These are phyloP conservation scores for Trichothecium sympodiale DNA, from an alignment of 2,329 filamentous ascomycete genomes.

Conservation along the genomic window DNA sequence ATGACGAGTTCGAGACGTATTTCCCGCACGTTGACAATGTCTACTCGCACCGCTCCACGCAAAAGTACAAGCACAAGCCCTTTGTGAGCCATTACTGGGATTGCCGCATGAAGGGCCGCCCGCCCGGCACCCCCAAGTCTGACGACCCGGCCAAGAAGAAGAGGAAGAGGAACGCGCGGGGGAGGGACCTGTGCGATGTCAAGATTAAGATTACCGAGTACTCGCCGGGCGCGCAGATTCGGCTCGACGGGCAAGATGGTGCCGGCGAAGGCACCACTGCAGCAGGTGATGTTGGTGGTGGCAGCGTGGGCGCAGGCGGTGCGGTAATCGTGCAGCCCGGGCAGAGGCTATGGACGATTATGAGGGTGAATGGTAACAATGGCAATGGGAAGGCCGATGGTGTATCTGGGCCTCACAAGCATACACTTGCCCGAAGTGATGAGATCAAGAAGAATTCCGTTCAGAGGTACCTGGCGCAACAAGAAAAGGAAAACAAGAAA, in stretches of 20 bases:
- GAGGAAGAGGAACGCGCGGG: conserved; percentile 62
- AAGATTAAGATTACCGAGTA: conserved; percentile 82
- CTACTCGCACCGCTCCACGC: conserved; percentile 74
- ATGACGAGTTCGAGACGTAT: conserved; percentile 72
- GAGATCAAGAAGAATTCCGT: conserved; percentile 75
- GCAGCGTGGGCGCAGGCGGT: conserved; percentile 13
- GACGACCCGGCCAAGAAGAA: conserved; percentile 76
- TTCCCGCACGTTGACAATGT: conserved; percentile 78
- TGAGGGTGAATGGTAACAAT: conserved; percentile 67
- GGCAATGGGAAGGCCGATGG: conserved; percentile 62
- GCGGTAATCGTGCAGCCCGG: conserved; percentile 5
- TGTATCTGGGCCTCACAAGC: conserved; percentile 61
- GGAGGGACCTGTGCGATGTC: conserved; percentile 72
- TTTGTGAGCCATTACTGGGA: conserved; percentile 80
- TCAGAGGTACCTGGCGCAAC: conserved; percentile 51
- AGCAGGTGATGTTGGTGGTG: conserved; percentile 12
- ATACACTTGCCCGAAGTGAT: conserved; percentile 62
- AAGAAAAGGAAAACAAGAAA: conserved; percentile 56
- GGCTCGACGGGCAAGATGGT: conserved; percentile 9
- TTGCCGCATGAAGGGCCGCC: conserved; percentile 69
- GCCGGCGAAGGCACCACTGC: background rate
- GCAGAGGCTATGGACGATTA: conserved; percentile 60
- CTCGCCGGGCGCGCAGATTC: conserved; percentile 42
- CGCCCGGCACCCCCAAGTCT: conserved; percentile 68
- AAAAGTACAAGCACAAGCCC: conserved; percentile 71